Evolutionary conservation across 805 yeast genomes (phyloP).

Genomic region (Cyberlindnera amylophila): DNA sequence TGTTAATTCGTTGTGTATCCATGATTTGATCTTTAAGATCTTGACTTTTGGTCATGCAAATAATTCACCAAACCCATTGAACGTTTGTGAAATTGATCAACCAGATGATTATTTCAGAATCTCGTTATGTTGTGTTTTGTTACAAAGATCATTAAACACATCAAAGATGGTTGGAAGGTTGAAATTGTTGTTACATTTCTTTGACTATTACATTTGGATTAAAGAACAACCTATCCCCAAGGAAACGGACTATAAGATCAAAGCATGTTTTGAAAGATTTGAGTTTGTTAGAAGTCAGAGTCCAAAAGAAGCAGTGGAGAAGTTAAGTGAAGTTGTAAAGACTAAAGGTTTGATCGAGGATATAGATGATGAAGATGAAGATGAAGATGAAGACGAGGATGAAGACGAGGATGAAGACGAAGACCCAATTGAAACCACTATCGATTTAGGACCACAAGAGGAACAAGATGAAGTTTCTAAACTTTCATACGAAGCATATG

Average conservation of each 20-base stretch:
- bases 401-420: conserved; percentile 11
- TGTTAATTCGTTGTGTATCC: conserved; percentile 42
- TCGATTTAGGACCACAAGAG: conserved; percentile 14
- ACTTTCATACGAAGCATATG: conserved; percentile 36
- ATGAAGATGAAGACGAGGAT: conserved; percentile 13
- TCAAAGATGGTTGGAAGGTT: conserved; percentile 27
- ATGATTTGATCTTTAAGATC: conserved; percentile 52
- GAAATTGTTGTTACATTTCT: conserved; percentile 46
- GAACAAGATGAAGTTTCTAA: conserved; percentile 29
- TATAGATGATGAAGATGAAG: conserved; percentile 24
- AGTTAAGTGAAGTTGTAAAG: conserved; percentile 33
- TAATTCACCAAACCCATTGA: conserved; percentile 49
- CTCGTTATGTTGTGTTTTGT: conserved; percentile 45
- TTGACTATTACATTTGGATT: conserved; percentile 67
- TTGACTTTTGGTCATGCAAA: conserved; percentile 63
- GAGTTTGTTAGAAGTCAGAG: conserved; percentile 34
- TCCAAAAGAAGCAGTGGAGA: conserved; percentile 40
- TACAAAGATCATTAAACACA: conserved; percentile 30
- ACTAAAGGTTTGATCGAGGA: conserved; percentile 11
- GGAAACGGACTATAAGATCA: conserved; percentile 54
- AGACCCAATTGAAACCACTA: too few species aligned
- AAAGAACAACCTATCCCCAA: conserved; percentile 61
- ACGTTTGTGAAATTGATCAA: conserved; percentile 45
- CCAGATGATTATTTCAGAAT: conserved; percentile 72
- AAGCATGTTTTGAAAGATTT: conserved; percentile 38